Conservation (phyloP, 306 rosid species). For the Abrus pulchellus region DNA sequence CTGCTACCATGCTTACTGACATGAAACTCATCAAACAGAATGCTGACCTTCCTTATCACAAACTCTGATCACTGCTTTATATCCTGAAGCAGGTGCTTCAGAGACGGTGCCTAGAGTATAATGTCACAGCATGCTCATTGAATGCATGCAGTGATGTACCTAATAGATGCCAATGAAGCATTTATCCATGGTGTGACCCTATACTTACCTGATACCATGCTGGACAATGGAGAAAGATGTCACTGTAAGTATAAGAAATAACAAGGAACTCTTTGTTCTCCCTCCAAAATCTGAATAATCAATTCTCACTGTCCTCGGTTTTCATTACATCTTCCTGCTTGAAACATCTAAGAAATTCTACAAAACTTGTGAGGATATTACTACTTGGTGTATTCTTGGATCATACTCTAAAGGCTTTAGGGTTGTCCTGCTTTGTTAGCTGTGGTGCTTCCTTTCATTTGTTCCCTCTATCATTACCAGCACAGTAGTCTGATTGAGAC, state of each 20-base stretch:
- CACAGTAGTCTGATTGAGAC: slow-evolving; percentile 4
- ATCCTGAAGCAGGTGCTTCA: neutral
- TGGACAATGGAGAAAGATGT: neutral
- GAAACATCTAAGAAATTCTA: neutral
- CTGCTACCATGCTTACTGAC: slow-evolving; percentile 17
- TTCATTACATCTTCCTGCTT: slow-evolving; percentile 11
- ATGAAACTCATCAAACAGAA: slow-evolving; percentile 15
- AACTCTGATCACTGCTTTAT: slow-evolving; percentile 9
- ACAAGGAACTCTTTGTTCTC: neutral
- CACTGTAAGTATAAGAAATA: neutral
- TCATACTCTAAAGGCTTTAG: neutral
- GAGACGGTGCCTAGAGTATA: neutral
- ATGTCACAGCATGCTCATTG: neutral
- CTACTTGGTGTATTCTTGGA: neutral
- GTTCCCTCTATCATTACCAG: neutral
- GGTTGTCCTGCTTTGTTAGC: neutral
- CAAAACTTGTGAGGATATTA: slow-evolving; percentile 19
- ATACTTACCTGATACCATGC: neutral
- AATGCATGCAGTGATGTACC: neutral
- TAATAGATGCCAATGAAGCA: slow-evolving; percentile 21
- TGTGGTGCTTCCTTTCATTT: neutral
- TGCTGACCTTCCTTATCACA: neutral
- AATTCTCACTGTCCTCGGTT: slow-evolving; percentile 17
- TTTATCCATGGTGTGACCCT: neutral
- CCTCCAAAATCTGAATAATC: slow-evolving; percentile 3